phyloP scores from a whole-genome alignment of 306 rosid genomes.

The Echinosophora koreensis region DNA sequence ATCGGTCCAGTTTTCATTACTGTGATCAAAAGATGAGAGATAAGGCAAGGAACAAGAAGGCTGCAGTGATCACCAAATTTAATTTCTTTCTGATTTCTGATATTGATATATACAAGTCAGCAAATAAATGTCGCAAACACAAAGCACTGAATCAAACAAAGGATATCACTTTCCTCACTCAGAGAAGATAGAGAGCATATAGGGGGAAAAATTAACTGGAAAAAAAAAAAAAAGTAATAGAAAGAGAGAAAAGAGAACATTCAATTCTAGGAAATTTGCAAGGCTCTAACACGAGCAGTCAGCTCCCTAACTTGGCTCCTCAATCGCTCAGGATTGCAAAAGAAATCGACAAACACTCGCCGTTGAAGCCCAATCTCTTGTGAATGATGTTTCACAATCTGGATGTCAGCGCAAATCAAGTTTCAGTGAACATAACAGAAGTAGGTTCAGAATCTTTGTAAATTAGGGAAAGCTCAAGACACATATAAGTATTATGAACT shows the following conservation, averaged over 20 bases:
- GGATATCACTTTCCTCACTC: slow-evolving; percentile 2
- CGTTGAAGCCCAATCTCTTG: slow-evolving; percentile 91
- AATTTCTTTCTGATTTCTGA: background rate
- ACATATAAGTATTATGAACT: no score
- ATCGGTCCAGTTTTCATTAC: background rate
- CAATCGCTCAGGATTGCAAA: slow-evolving; percentile 89
- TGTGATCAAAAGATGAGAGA: no score
- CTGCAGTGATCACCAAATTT: background rate
- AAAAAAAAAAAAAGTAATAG: background rate
- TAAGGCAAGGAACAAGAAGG: no score
- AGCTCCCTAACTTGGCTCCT: slow-evolving; percentile 90
- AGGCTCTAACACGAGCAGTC: slow-evolving; percentile 81
- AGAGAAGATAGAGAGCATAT: slow-evolving; percentile 17
- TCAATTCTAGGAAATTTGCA: slow-evolving; percentile 69
- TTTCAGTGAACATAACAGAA: slow-evolving; percentile 22
- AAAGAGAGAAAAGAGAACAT: slow-evolving; percentile 3
- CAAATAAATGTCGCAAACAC: slow-evolving; percentile 10
- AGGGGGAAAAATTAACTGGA: background rate
- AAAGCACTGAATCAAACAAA: slow-evolving; percentile 30
- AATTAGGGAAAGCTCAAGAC: background rate
- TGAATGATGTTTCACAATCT: slow-evolving; percentile 95
- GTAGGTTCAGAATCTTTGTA: slow-evolving; percentile 27
- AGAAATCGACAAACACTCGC: slow-evolving; percentile 90
- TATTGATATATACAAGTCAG: slow-evolving; percentile 23
- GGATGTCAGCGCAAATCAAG: slow-evolving; percentile 40